Evolutionary conservation across 768 basidiomycete species (phyloP), one percentile per base, ranked within the genome.

Genomic region (Xerocomellus dryophilus): DNA sequence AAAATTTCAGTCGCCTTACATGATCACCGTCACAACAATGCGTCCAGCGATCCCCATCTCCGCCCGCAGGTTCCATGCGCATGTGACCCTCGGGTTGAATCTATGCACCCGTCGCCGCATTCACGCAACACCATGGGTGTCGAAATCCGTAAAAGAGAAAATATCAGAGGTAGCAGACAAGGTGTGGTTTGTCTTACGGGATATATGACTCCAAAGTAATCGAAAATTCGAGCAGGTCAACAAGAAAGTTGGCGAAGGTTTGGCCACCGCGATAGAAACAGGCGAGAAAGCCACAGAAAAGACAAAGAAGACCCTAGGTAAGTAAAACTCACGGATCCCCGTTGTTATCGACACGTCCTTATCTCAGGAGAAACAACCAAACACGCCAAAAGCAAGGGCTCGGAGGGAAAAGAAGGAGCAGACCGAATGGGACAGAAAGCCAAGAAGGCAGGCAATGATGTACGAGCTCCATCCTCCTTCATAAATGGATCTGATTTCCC

Each of bases 251-350:
- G 77, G 76, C 4, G 31, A 66, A 45, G 68, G 70, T 17, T 60
- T 78, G n/a, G 76, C 76, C 5, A 66, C 67, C 2, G 75, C 70
- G 6, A 73, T 78, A 48, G 78, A 76, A 56, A 72, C 65, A 20
- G 77, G 73, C 15, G 74, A 78, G 59, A 59, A 69, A 53, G 76
- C 65, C 4, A 71, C 72, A 7, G 71, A 72, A 54, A 66, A 63
- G 47, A 71, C 72, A 25, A 76, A 76, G 62, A 59, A 71, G 53
- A 67, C 68, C 1, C 42, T 77, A 5, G 70, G 77, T 72, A 40
- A 42, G 57, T 40, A 29, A 18, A 50, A 25, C 5, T 25, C 27
- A 34, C 23, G 2, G 2, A 18, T 29, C 7, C 4, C 14, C 12
- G 10, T 36, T 52, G 23, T 18, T n/a, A 14, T 29, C 41, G 21